These are phyloP conservation scores for Aurantiochytrium sp. DNA, from an alignment of 108 stramenopile species.

Conservation along the genomic window DNA sequence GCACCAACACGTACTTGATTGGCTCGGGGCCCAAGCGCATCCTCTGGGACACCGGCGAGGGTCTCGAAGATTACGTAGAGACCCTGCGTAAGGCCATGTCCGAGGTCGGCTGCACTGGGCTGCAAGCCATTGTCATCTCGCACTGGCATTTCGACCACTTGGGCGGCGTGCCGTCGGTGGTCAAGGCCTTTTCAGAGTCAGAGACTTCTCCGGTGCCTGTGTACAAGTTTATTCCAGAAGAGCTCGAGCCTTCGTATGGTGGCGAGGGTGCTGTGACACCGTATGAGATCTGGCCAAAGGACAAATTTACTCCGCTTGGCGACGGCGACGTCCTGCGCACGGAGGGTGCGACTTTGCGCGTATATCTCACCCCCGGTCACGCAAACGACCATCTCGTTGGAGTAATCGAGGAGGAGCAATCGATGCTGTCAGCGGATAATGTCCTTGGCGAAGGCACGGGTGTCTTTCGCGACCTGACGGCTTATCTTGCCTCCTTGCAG, in stretches of 20 bases:
- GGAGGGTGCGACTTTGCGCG: background rate
- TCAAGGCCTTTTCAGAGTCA: background rate
- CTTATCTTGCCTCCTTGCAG: background rate
- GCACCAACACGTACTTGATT: slow-evolving; percentile 40
- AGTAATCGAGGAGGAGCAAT: background rate
- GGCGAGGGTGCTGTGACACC: background rate
- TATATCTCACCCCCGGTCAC: background rate
- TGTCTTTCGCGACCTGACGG: background rate
- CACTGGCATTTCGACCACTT: slow-evolving; percentile 30
- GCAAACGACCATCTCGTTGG: slow-evolving; percentile 7
- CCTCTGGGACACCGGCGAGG: slow-evolving; percentile 41
- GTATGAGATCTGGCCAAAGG: slow-evolving; percentile 1
- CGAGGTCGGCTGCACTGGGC: background rate
- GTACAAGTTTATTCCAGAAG: slow-evolving; percentile 13
- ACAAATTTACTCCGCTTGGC: background rate
- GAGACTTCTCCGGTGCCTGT: background rate
- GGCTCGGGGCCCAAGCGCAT: slow-evolving; percentile 26
- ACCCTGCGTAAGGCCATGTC: slow-evolving; percentile 25
- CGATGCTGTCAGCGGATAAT: background rate
- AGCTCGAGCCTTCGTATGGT: background rate
- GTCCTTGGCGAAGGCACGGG: background rate
- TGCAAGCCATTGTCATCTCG: slow-evolving; percentile 8
- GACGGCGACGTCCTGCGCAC: background rate
- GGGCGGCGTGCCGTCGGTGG: slow-evolving; percentile 19
- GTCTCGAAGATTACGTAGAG: slow-evolving; percentile 4